phyloP scores from a whole-genome alignment of 1,139 yeast genomes.

The Kodamaea sp. region DNA sequence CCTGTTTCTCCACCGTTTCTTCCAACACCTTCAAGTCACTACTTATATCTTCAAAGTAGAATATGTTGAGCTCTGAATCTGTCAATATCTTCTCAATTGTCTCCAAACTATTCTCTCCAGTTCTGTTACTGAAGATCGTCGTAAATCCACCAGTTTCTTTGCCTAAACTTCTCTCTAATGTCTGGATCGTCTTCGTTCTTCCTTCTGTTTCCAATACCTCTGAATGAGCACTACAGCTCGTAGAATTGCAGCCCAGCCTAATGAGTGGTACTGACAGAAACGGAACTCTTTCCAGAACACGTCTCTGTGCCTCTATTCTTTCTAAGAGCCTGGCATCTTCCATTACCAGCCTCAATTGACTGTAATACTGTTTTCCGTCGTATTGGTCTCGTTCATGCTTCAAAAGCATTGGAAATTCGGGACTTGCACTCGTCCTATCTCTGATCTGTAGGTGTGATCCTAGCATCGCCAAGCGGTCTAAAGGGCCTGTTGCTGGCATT shows the following conservation, averaged over 20 bases:
- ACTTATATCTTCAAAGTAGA: background rate
- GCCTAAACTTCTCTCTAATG: background rate
- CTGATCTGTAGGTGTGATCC: slow-evolving; percentile 18
- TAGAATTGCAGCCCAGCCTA: background rate
- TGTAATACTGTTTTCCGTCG: slow-evolving; percentile 7
- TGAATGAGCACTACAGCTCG: background rate
- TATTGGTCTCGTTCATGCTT: slow-evolving; percentile 17
- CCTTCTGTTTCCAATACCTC: background rate
- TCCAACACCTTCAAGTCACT: background rate
- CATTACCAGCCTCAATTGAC: background rate
- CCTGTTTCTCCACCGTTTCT: background rate
- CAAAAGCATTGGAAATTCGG: slow-evolving; percentile 22
- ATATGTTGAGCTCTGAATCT: background rate
- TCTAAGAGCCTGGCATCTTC: background rate
- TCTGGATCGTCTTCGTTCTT: background rate
- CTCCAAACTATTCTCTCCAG: background rate
- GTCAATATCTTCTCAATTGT: background rate
- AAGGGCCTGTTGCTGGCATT: background rate
- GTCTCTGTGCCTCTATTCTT: background rate
- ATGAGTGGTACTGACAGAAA: background rate
- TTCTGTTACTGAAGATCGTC: background rate
- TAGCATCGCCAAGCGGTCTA: slow-evolving; percentile 21
- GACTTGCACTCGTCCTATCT: slow-evolving; percentile 6
- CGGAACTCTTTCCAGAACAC: background rate
- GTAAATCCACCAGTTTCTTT: background rate